A percentile compares a stretch with the other conserved stretches of the same genome.
These are phyloP conservation scores for Tardiomyces digboiensis DNA, from an alignment of 1,139 yeast genomes.

Conservation along the genomic window DNA sequence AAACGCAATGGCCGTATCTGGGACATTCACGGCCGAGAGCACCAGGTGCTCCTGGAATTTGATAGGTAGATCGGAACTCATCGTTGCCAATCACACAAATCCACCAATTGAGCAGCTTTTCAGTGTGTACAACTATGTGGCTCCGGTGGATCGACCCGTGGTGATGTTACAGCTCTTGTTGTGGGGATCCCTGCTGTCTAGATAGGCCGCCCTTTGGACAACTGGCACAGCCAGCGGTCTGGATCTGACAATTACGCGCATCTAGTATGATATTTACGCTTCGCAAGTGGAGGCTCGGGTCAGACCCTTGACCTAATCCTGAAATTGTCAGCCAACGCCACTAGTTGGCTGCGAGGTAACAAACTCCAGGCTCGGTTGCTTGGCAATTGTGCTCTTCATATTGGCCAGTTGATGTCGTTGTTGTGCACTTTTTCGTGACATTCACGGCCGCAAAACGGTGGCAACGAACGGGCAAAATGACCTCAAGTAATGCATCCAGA, in stretches of 20 bases:
- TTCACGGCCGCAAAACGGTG: too few relatives aligned
- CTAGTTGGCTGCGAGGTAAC: too few relatives aligned
- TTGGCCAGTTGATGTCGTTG: too few relatives aligned
- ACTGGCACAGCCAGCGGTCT: not conserved
- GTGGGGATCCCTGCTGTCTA: too few relatives aligned
- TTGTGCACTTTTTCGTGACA: too few relatives aligned
- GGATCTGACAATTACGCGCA: not conserved
- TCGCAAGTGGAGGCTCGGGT: too few relatives aligned
- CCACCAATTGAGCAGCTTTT: slow-evolving; percentile 1
- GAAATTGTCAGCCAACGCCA: slow-evolving; percentile 1
- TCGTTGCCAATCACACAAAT: slow-evolving; percentile 1
- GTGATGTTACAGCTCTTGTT: not conserved
- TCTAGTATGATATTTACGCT: not conserved
- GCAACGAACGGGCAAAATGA: too few relatives aligned
- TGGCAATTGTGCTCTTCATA: not conserved
- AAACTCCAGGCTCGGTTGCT: too few relatives aligned
- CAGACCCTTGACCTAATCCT: too few relatives aligned
- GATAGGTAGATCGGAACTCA: slow-evolving; percentile 70
- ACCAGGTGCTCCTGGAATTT: slow-evolving; percentile 93
- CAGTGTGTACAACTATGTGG: not conserved
- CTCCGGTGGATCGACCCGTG: not conserved
- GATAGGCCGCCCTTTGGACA: not conserved
- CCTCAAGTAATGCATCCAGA: too few relatives aligned
- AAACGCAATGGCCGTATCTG: slow-evolving; percentile 78
- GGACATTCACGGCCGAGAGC: slow-evolving; percentile 76